Evolutionary conservation across 768 basidiomycete genomes (phyloP).

Genomic region (Macrolepiota fuliginosa): DNA sequence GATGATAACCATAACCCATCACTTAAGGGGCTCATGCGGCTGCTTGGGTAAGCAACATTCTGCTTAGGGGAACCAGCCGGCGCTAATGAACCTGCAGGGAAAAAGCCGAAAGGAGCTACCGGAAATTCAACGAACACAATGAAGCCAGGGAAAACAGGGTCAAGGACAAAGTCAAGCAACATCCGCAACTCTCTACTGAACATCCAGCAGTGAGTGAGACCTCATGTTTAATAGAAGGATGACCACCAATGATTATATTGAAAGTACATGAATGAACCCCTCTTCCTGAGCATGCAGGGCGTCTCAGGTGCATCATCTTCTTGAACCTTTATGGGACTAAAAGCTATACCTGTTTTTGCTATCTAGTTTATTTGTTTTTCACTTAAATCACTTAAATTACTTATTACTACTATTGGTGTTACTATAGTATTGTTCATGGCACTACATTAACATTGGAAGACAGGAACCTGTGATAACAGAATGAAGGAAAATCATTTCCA

Average conservation of each 20-base stretch:
- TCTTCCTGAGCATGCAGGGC: too few species aligned
- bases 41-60: background rate
- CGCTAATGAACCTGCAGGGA: background rate
- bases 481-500: too few species aligned
- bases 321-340: too few species aligned
- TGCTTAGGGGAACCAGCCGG: background rate
- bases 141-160: background rate
- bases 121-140: background rate
- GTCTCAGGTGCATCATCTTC: too few species aligned
- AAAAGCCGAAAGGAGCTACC: background rate
- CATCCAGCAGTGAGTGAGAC: background rate
- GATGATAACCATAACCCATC: background rate
- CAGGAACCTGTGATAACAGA: too few species aligned
- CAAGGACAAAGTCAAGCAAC: background rate
- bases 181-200: background rate
- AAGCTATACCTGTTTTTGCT: too few species aligned
- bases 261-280: background rate
- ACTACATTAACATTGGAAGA: too few species aligned
- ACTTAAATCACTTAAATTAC: too few species aligned
- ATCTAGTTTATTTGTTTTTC: too few species aligned
- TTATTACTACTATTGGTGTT: too few species aligned
- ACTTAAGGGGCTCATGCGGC: background rate
- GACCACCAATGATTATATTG: background rate
- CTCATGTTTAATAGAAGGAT: background rate
- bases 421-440: too few species aligned